Base-by-base conservation (phyloP, 495 filamentous ascomycete species). In the Penicillium manginii region DNA sequence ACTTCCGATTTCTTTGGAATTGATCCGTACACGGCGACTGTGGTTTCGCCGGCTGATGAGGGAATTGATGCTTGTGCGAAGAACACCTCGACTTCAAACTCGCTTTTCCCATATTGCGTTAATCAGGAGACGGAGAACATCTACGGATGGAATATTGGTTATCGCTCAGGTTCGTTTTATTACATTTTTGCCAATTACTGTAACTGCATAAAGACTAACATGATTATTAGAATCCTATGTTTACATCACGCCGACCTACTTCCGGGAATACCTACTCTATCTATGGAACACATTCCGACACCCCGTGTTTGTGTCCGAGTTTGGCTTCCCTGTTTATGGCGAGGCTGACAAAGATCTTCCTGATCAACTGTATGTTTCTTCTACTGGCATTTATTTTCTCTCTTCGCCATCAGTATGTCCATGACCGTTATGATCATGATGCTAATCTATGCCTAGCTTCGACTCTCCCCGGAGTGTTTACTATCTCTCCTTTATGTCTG, bases 1-100 rank as follows among this genome's bases (percentile, higher is more conserved):
- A 77, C 75, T 2, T 61, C 74, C 4, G 79, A 81, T 62, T 79
- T 81, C 57, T 73, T 77, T 54, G 73, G 67, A 10, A 69, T 81
- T 52, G 78, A 82, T 59, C 73, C 79, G 0, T 81, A 82, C 58
- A 77, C 74, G 6, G 73, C 76, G 21, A 74, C 74, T 7, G 68
- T 78, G 8, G 70, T 77, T 15, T 73, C 71, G 18, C 63, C 69
- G 3, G 66, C 76, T 0, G 54, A 60, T n/a, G 72, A 65, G 23
- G 75, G 73, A 0, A 67, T 78, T 54, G 58, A 66, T 12, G 59
- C 59, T 29, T 81, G 77, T 63, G 63, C 67, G n/a, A 52, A 56
- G n/a, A 65, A 77, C 43, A 29, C 40, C 7, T 62, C 64, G 8
- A 54, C 26, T 56, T 60, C 65, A 2, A 71, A 73, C 32, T 52